Percentiles rank a stretch among this genome's conserved stretches.
Evolutionary conservation across 1,284 basidiomycete species (phyloP).

Genomic region (Leccinum griseonigrum): DNA sequence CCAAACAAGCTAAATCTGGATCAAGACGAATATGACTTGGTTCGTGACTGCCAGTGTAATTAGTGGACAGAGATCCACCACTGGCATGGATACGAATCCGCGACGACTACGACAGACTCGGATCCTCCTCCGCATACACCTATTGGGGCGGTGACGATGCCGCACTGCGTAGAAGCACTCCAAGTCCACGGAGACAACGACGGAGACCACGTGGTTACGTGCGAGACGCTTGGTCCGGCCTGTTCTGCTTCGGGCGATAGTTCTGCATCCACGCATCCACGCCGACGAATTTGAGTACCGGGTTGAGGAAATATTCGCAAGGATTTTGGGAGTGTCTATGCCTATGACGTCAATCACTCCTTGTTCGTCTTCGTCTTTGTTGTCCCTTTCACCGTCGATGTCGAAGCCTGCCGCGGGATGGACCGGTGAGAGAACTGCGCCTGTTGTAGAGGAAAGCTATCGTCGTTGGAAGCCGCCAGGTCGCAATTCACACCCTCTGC

Average conservation of each 20-base stretch:
- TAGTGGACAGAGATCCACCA: slow-evolving; percentile 23
- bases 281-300: slow-evolving; percentile 11
- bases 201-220: slow-evolving; percentile 2
- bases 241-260: slow-evolving; percentile 5
- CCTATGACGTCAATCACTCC: slow-evolving; percentile 18
- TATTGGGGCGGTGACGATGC: slow-evolving; percentile 12
- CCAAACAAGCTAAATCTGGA: slow-evolving; percentile 1
- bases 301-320: slow-evolving; percentile 24
- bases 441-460: neutral
- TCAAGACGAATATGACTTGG: slow-evolving; percentile 5
- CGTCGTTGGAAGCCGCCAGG: neutral
- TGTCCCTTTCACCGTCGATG: slow-evolving; percentile 17
- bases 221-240: neutral
- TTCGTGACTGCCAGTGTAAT: slow-evolving; percentile 14
- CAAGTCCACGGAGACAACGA: slow-evolving; percentile 20
- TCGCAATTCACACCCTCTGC: neutral
- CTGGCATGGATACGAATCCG: slow-evolving; percentile 24
- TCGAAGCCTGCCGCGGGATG: slow-evolving; percentile 1
- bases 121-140: slow-evolving; percentile 30
- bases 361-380: slow-evolving; percentile 22
- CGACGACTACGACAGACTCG: slow-evolving; percentile 31
- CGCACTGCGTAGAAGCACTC: slow-evolving; percentile 6
- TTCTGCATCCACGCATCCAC: slow-evolving; percentile 9
- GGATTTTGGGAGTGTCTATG: slow-evolving; percentile 30
- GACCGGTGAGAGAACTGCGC: slow-evolving; percentile 3